Evolutionary conservation across 75 land plant species (phyloP).

Genomic region (Gnetum montanum): DNA sequence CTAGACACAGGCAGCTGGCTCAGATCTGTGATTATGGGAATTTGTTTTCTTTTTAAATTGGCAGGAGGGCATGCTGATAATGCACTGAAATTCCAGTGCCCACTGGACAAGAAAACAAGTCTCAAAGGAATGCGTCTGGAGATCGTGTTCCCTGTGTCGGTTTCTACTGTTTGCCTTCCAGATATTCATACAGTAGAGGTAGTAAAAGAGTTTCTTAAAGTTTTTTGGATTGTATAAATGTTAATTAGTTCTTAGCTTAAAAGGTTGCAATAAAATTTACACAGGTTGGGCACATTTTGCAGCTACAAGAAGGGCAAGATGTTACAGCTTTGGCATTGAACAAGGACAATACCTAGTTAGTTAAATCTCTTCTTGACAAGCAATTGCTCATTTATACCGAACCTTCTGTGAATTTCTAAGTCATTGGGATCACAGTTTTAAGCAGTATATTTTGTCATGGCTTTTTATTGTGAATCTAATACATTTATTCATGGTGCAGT

Average conservation of each 20-base stretch:
- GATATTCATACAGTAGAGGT: constrained; percentile 68
- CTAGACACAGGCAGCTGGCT: constrained; percentile 38
- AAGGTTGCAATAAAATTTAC: too few relatives aligned
- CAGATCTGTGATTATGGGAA: constrained; percentile 58
- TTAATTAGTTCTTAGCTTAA: too few relatives aligned
- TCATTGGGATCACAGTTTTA: background rate
- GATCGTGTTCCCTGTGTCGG: constrained; percentile 19
- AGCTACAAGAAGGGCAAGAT: constrained; percentile 70
- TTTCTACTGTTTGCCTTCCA: constrained; percentile 55
- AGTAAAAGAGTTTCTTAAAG: too few relatives aligned
- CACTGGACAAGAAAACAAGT: background rate
- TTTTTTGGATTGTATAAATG: too few relatives aligned
- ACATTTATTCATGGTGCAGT: constrained; percentile 27
- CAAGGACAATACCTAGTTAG: constrained; percentile 79
- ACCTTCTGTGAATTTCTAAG: constrained; percentile 68
- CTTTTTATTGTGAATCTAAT: background rate
- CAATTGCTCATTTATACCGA: constrained; percentile 90
- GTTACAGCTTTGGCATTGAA: constrained; percentile 78
- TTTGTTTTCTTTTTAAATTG: too few relatives aligned
- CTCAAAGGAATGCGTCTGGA: background rate
- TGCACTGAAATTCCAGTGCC: constrained; percentile 45
- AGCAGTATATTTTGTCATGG: background rate
- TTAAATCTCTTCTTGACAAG: constrained; percentile 82
- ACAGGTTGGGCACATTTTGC: constrained; percentile 74
- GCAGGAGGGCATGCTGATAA: constrained; percentile 98